Evolutionary conservation across 2,329 filamentous ascomycete genomes (phyloP), one percentile per base, ranked within the genome.

Genomic region (Colletotrichum liriopes): DNA sequence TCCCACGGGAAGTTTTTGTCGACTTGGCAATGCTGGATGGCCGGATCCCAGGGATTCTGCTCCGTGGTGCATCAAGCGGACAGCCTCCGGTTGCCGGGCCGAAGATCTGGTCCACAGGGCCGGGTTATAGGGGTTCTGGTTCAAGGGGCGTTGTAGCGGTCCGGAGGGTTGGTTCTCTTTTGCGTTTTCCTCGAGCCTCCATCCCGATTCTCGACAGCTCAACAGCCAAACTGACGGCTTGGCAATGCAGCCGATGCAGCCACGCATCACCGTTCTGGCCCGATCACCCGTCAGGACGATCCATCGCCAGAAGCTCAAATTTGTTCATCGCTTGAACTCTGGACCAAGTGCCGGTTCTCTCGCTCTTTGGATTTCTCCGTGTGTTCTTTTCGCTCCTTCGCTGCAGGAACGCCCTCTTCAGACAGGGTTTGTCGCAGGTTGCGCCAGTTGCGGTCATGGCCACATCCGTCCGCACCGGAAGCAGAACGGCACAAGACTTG

Each of bases 351-450:
- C 45, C 41, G 60, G 52, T 35, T 51, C 37, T 32, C 41, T 41
- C 7, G 35, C 47, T 20, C n/a, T 41, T 29, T 55, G 5, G 2
- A 3, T 32, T 35, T 35, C 18, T n/a, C 32, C 32, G 29, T 61
- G 16, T 43, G 32, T 16, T 26, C 60, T 43, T 39, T 7, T 54
- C 52, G 58, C 23, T 59, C 51, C 37, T 49, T 47, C 23, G 43
- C 43, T 60, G 59, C 47, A 64, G 54, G 41, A 60, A 72, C 45
- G 20, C 26, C 18, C 45, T 45, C 51, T 23, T 54, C 59, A 69
- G 52, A 72, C 66, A 70, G 54, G 59, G 59, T 65, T 70, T 72
- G 70, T 72, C 60, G 60, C 70, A 70, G 47, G 60, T 60, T 67
- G 52, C n/a, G 35, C 23, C 32, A 51, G 23, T 29, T 64, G 65